Evolutionary conservation across 2,329 filamentous ascomycete genomes (phyloP), one percentile per base, ranked within the genome.

Genomic region (Colletotrichum neosansevieriae): DNA sequence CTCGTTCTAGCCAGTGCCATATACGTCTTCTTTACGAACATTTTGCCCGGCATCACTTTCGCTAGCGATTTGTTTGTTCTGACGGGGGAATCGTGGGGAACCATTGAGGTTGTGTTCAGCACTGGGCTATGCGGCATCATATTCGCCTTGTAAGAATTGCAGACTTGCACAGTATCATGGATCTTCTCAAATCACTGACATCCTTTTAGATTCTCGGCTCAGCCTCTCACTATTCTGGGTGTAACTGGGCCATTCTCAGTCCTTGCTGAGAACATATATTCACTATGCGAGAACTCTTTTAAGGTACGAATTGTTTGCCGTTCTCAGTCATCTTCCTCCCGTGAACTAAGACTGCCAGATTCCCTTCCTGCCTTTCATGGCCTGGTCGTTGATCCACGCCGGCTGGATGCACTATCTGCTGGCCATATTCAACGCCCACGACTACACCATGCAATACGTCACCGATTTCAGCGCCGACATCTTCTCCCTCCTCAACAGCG

Each of bases 401-500:
- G 86, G 82, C 7, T 91, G 89, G 89, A 86, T 91, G 82, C 87
- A 90, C 73, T 86, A 85, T 71, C 76, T 91, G 3, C 81, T 91
- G 12, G 88, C 89, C 62, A 85, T 90, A 58, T 86, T 91, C 77
- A 91, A 91, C 75, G 89, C 88, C 4, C 88, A 91, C 73, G 88
- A 91, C 76, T 91, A 88, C 86, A 91, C 89, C 0, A 91, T 91
- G 89, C 83, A 86, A 72, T 91, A 91, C 76, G 89, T 91, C 56
- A 91, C 89, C 2, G 88, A 85, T 19, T 91, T 91, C 75, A 89
- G 84, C 68, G 88, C 86, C 49, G 89, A 91, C 74, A 89, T 91
- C 62, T 91, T 91, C 75, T 89, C 88, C 2, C 81, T 91, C 9
- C 79, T 91, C 32, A 91, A 91, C 76, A 89, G 87, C 72, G 85